Base-by-base conservation (phyloP, 257 asterid species). In the Solanum pennellii region DNA sequence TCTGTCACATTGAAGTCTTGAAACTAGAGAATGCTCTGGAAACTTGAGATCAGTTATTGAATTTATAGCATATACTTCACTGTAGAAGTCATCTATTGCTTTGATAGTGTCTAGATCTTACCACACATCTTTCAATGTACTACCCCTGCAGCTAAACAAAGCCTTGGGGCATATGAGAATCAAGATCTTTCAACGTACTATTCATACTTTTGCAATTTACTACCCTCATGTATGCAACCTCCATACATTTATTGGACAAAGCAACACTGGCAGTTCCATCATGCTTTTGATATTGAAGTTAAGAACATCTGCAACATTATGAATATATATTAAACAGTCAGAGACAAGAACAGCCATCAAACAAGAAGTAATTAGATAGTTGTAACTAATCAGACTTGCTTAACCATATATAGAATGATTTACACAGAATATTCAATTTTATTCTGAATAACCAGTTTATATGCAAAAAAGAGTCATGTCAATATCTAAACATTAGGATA, bases 1-100 rank as follows among this genome's bases (percentile, higher is more conserved):
- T 86, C 62, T 7, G 52, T 87, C 87, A 97, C 99, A 98, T 91
- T 96, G 86, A 87, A 97, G 95, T 89, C 98, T 92, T 88, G 99
- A 97, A 44, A 92, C 93, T 1, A 99, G 99, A 90, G 96, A 97
- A 90, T 97, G 95, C 86, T 95, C 95, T 1, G 99, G 99, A 90
- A 97, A 97, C 89, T 93, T 92, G 89, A 96, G 25, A 89, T 97
- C 96, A 9, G 97, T 93, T 77, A 96, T 85, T 83, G 98, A 99
- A 91, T 96, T 86, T 89, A 92, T 89, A 35, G 98, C 98, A 87
- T 95, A 97, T 20, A 95, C 92, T 94, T 97, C 99, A 91, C 97
- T 88, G 89, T 97, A 97, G 83, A 96, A 97, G 35, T 94, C 94
- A 88, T 97, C 98, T 99, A 97, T 96, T 27, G 98, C 96, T 95